These are phyloP conservation scores for Lodderomyces elongisporus DNA, from an alignment of 1,139 yeast genomes.

Conservation along the genomic window DNA sequence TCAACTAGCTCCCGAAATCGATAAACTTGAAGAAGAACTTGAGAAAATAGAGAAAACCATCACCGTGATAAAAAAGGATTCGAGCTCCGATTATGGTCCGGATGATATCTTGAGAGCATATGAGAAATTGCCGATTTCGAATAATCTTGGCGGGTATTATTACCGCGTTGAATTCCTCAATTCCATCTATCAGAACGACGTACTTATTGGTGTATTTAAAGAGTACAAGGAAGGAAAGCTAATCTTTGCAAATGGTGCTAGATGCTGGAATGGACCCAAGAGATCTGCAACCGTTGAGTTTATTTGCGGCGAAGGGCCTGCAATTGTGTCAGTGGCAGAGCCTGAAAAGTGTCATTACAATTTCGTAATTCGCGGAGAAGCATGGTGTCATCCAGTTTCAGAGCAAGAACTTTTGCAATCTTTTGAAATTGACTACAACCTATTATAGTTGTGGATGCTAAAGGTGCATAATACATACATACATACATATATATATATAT, in stretches of 20 bases:
- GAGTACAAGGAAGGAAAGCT: conserved; percentile 31
- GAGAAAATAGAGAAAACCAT: conserved; percentile 18
- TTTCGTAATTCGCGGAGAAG: conserved; percentile 60
- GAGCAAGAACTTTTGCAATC: conserved; percentile 26
- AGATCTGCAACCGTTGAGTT: conserved; percentile 65
- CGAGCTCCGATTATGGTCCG: conserved; percentile 48
- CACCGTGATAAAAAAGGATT: conserved; percentile 15
- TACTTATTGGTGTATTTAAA: conserved; percentile 53
- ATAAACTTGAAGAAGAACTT: conserved; percentile 14
- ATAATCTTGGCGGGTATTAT: conserved; percentile 61
- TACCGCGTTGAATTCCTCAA: conserved; percentile 62
- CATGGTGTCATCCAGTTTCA: conserved; percentile 51
- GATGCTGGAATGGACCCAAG: conserved; percentile 93
- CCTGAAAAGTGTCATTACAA: conserved; percentile 83
- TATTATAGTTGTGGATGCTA: conserved; percentile 16
- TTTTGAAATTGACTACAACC: conserved; percentile 26
- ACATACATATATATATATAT: background rate
- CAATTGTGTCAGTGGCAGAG: conserved; percentile 66
- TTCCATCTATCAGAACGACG: conserved; percentile 54
- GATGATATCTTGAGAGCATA: conserved; percentile 61
- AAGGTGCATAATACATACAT: no score
- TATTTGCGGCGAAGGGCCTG: conserved; percentile 59
- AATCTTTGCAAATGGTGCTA: conserved; percentile 59
- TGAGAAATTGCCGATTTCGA: conserved; percentile 43
- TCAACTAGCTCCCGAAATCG: conserved; percentile 9